Evolutionary conservation across 805 yeast species (phyloP).

Genomic region (Ogataea zsoltii): DNA sequence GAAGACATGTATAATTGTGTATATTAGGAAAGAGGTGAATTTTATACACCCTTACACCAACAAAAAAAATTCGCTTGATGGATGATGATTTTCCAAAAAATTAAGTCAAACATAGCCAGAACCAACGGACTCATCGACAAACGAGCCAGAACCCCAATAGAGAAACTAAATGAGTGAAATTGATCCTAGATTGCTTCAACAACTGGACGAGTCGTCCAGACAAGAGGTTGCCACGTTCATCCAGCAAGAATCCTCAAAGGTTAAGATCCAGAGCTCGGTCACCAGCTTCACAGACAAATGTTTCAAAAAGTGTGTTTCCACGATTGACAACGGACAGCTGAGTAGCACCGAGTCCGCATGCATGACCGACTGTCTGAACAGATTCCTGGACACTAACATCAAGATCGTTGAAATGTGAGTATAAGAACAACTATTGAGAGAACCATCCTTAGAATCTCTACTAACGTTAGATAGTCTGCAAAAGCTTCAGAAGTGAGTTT

Average conservation of each 20-base stretch:
- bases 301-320: conserved; percentile 77
- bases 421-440: no score
- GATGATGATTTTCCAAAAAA: not conserved
- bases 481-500: conserved; percentile 17
- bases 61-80: not conserved
- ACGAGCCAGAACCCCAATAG: no score
- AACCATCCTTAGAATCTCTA: no score
- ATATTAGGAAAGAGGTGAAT: not conserved
- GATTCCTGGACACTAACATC: conserved; percentile 86
- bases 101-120: no score
- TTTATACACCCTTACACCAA: not conserved
- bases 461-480: conserved; percentile 21
- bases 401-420: conserved; percentile 64
- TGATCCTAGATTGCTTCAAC: conserved; percentile 28
- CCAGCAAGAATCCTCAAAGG: conserved; percentile 81
- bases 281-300: conserved; percentile 90
- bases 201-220: conserved; percentile 66
- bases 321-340: conserved; percentile 49
- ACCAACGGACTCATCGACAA: no score
- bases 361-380: conserved; percentile 75
- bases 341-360: conserved; percentile 66
- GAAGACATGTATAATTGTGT: not conserved
- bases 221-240: conserved; percentile 74
- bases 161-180: conserved; percentile 33
- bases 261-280: conserved; percentile 83